These are phyloP conservation scores for Rhododendron ferrugineum DNA, from an alignment of 148 eudicot genomes.

Conservation along the genomic window DNA sequence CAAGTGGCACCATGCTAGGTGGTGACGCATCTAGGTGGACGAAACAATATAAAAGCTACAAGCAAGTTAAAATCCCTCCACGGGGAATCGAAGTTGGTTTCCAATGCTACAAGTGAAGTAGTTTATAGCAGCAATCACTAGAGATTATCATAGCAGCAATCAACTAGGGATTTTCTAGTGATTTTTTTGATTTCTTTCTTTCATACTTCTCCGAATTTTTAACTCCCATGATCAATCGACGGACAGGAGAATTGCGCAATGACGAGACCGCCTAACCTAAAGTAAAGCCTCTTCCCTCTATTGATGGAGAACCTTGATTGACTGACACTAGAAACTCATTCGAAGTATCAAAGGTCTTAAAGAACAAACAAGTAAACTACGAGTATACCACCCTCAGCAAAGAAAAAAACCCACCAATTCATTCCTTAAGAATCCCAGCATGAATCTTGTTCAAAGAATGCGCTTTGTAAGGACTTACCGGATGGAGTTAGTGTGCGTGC, in stretches of 20 bases:
- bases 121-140: background rate
- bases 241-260: background rate
- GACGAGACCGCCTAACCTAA: background rate
- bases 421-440: background rate
- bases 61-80: background rate
- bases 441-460: background rate
- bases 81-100: background rate
- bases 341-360: background rate
- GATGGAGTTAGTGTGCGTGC: constrained; percentile 73
- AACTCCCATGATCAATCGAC: background rate
- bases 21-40: background rate
- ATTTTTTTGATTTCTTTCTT: background rate
- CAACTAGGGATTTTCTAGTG: background rate
- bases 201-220: background rate
- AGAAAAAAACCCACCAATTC: background rate
- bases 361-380: background rate
- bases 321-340: background rate
- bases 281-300: background rate
- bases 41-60: background rate
- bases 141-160: background rate
- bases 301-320: background rate
- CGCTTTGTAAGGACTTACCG: constrained; percentile 33
- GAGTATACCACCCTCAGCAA: background rate
- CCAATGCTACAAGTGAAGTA: background rate
- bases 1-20: background rate